Evolutionary conservation across 441 rosid species (phyloP).

Genomic region (Syzygium syzygioides): DNA sequence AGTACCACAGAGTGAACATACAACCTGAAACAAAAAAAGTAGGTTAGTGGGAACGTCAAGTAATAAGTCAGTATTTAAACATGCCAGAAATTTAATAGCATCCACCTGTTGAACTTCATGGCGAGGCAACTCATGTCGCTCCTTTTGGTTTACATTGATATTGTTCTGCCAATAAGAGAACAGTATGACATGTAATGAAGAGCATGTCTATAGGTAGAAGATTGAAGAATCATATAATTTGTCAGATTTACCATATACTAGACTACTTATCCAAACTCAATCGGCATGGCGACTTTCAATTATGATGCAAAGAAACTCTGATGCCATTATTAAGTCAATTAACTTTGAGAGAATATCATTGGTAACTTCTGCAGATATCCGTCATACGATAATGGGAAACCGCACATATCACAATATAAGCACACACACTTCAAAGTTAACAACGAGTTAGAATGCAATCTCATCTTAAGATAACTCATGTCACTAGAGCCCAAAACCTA

Average conservation of each 20-base stretch:
- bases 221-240: not conserved
- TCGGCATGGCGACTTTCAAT: not conserved
- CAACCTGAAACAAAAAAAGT: conserved; percentile 37
- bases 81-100: not conserved
- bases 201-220: not conserved
- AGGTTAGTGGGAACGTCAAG: not conserved
- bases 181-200: not conserved
- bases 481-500: not conserved
- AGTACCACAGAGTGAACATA: conserved; percentile 77
- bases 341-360: not conserved
- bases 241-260: not conserved
- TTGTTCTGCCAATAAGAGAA: conserved; percentile 40
- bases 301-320: not conserved
- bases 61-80: not conserved
- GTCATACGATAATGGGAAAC: not conserved
- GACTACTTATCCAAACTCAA: not conserved
- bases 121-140: conserved; percentile 81
- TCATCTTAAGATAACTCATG: not conserved
- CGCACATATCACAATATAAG: not conserved
- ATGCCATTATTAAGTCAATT: not conserved
- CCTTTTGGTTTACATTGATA: conserved; percentile 47
- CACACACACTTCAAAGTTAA: not conserved
- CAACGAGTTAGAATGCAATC: not conserved
- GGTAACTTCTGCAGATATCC: not conserved
- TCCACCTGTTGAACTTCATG: conserved; percentile 54